Conservation (phyloP, 2,329 filamentous ascomycete genomes). For the Parastagonospora nodorum region DNA sequence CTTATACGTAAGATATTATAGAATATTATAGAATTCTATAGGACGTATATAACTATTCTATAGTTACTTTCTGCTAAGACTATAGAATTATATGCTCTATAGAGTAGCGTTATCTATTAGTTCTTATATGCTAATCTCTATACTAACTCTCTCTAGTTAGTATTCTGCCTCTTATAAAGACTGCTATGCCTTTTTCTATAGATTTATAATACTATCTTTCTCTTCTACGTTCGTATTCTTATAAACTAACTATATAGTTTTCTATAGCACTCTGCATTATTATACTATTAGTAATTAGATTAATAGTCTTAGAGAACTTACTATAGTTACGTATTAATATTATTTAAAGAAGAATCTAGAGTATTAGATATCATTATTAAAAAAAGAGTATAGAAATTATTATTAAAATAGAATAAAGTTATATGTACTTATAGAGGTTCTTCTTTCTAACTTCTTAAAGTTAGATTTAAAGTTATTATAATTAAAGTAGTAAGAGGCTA, state of each 20-base stretch:
- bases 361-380: background rate
- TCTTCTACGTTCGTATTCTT: background rate
- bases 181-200: too few species aligned
- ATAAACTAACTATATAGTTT: conserved; percentile 3
- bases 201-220: conserved; percentile 1
- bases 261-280: background rate
- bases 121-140: background rate
- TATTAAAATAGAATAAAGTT: background rate
- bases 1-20: background rate
- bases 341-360: conserved; percentile 1
- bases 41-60: too few species aligned
- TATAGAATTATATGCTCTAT: too few species aligned
- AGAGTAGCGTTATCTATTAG: background rate
- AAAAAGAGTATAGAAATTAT: background rate
- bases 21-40: background rate
- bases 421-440: background rate
- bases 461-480: background rate
- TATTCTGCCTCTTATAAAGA: background rate
- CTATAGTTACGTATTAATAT: background rate
- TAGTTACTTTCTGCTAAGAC: too few species aligned
- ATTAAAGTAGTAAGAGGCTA: background rate
- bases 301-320: background rate
- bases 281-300: background rate
- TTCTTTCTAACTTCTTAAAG: background rate
- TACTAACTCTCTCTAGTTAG: too few species aligned